A percentile compares a stretch with the other conserved stretches of the same genome.
Conservation (phyloP, 1,139 yeast species). For the Nakaseomyces nivariensis region DNA sequence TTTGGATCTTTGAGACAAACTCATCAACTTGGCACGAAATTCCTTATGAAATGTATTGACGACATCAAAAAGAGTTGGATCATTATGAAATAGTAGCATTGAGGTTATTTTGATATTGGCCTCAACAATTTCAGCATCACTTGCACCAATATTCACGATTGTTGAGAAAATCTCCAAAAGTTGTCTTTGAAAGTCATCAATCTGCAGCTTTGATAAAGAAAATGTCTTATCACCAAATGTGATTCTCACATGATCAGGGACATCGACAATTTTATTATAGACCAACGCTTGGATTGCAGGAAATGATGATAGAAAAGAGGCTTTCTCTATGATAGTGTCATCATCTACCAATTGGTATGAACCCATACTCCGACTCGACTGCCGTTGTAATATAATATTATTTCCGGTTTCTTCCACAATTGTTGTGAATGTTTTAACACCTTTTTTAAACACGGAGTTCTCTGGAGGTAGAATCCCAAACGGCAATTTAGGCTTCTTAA, state of each 20-base stretch:
- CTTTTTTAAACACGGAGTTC: background rate
- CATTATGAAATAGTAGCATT: constrained; percentile 16
- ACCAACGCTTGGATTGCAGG: constrained; percentile 11
- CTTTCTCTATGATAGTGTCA: background rate
- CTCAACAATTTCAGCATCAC: constrained; percentile 18
- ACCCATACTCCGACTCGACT: background rate
- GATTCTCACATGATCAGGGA: constrained; percentile 15
- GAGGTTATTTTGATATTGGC: constrained; percentile 10
- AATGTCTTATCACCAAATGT: constrained; percentile 10
- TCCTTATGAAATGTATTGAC: constrained; percentile 20
- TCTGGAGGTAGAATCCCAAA: background rate
- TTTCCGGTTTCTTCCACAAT: constrained; percentile 20
- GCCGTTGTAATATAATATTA: constrained; percentile 7
- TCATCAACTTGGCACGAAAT: constrained; percentile 21
- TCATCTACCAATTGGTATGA: background rate
- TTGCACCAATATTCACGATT: constrained; percentile 19
- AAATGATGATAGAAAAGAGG: background rate
- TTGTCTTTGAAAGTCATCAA: constrained; percentile 6
- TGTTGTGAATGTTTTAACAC: constrained; percentile 13
- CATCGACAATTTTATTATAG: constrained; percentile 6
- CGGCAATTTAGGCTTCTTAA: background rate
- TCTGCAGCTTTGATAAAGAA: constrained; percentile 17
- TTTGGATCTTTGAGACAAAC: constrained; percentile 19
- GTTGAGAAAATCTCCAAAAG: constrained; percentile 14
- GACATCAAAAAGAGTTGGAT: constrained; percentile 12